Conservation (phyloP, 345 rosid genomes). For the Brassica napus region DNA sequence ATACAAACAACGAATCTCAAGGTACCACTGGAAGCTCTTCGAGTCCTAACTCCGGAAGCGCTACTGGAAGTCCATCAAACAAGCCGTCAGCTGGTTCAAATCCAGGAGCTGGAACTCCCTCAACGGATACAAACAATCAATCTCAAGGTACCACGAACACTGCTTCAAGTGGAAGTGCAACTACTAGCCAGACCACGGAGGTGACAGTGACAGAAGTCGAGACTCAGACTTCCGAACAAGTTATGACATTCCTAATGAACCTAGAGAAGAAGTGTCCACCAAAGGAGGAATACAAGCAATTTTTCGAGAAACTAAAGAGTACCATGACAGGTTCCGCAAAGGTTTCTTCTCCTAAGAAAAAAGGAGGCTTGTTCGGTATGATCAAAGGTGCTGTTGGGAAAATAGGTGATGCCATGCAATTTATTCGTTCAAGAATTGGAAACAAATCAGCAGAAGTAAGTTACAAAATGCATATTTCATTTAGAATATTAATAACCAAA, state of each 20-base stretch:
- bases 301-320: slow-evolving; percentile 35
- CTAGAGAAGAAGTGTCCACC: slow-evolving; percentile 30
- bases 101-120: not conserved
- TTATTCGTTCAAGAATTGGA: slow-evolving; percentile 24
- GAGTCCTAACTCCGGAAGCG: not conserved
- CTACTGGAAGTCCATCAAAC: not conserved
- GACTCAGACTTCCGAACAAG: slow-evolving; percentile 8
- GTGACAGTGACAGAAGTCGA: slow-evolving; percentile 14
- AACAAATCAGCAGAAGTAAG: slow-evolving; percentile 30
- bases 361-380: slow-evolving; percentile 1
- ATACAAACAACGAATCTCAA: not conserved
- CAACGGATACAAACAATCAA: not conserved
- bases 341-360: not conserved
- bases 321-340: slow-evolving; percentile 10
- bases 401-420: slow-evolving; percentile 24
- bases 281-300: slow-evolving; percentile 30
- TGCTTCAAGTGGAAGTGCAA: not conserved
- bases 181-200: not conserved
- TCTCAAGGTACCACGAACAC: not conserved
- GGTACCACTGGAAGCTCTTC: slow-evolving; percentile 6
- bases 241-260: slow-evolving; percentile 25
- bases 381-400: slow-evolving; percentile 13
- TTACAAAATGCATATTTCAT: not conserved
- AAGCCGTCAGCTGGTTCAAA: not conserved
- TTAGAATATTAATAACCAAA: not conserved